phyloP scores from a whole-genome alignment of 345 rosid species.

The Pistacia vera region DNA sequence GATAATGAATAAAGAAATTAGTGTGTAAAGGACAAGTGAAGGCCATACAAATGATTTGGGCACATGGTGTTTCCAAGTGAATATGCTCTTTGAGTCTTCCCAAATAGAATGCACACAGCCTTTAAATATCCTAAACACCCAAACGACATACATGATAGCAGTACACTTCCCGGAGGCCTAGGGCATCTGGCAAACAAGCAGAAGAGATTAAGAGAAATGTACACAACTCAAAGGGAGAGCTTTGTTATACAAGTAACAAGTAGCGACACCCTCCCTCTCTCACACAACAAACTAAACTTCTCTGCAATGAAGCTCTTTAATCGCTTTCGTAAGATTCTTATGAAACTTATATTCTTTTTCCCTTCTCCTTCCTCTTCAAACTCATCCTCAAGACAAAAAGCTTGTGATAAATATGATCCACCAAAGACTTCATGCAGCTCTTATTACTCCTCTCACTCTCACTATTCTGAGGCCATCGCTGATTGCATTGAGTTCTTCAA shows the following conservation, averaged over 20 bases:
- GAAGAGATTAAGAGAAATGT: conserved; percentile 22
- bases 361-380: conserved; percentile 37
- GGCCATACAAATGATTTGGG: conserved; percentile 71
- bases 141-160: conserved; percentile 52
- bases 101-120: conserved; percentile 38
- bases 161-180: conserved; percentile 47
- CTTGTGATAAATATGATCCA: conserved; percentile 59
- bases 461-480: conserved; percentile 82
- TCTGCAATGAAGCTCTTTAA: conserved; percentile 75
- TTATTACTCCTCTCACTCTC: conserved; percentile 80
- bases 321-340: conserved; percentile 65
- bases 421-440: conserved; percentile 90
- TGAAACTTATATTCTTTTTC: conserved; percentile 58
- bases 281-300: conserved; percentile 29
- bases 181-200: conserved; percentile 28
- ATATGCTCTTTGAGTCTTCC: conserved; percentile 36
- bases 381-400: conserved; percentile 24
- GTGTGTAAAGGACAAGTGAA: conserved; percentile 46
- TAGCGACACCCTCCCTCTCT: conserved; percentile 3
- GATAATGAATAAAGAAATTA: conserved; percentile 35
- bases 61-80: conserved; percentile 48
- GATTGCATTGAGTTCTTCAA: conserved; percentile 97
- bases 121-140: conserved; percentile 23
- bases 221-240: conserved; percentile 37
- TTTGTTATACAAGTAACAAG: conserved; percentile 49